Evolutionary conservation across 495 filamentous ascomycete genomes (phyloP), one percentile per base, ranked within the genome.

Genomic region (Penicillium desertorum): DNA sequence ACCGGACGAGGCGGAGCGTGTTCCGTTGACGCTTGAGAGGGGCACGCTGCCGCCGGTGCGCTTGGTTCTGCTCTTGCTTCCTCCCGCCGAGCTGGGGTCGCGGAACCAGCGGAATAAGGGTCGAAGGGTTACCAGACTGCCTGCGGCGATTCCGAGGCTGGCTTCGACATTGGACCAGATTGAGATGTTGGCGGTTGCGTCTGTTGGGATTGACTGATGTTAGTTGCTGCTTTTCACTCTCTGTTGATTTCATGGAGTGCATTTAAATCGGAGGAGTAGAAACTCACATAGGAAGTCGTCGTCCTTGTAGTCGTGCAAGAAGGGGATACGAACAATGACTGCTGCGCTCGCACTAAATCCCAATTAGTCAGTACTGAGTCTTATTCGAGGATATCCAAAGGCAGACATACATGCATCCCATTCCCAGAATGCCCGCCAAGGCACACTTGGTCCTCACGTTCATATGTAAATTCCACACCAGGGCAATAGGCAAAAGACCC

Each of bases 111-210:
- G 72, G 61, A 84, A 76, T 0, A 81, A 64, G 6, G 78, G 77
- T 16, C 74, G 74, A n/a, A 79, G 72, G 9, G 75, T 77, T 7
- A 76, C 74, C 3, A 81, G 72, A 44, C 74, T 77, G 32, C 74
- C 78, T 32, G 75, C 74, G 22, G 73, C 69, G 45, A 81, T 79
- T 23, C 76, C 78, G 1, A 80, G 65, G n/a, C 72, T 67, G 16
- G 68, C 71, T 57, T 81, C 77, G 58, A 79, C 66, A 27, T 72
- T 73, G 42, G 74, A 76, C 77, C 77, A 80, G 43, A 80, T 75
- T 8, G 71, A 77, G 45, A 79, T 76, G 11, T 73, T 54, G 46
- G 66, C 55, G 14, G 76, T 79, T 45, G 73, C 76, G 44, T 76
- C 75, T 77, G 23, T 47, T 14, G 27, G 3, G 22, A 0, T 6